Conservation (phyloP, 257 asterid genomes). For the Rhazya stricta region DNA sequence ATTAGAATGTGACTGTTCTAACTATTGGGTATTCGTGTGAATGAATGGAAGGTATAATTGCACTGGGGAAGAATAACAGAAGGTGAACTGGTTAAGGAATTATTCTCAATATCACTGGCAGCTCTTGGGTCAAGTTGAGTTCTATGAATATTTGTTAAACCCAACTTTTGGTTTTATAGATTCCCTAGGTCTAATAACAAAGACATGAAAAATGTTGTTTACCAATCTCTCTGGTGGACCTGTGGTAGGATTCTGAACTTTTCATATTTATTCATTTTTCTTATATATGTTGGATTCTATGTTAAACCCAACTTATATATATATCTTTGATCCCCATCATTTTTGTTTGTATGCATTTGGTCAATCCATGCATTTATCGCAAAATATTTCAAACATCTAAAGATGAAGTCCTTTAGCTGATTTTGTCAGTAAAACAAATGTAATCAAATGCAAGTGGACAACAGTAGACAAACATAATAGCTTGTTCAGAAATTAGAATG, state of each 20-base stretch:
- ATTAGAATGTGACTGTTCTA: background rate
- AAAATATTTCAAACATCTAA: background rate
- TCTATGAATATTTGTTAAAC: background rate
- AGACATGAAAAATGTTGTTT: background rate
- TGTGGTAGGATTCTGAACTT: background rate
- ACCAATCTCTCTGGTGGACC: background rate
- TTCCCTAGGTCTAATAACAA: background rate
- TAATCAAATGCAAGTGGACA: background rate
- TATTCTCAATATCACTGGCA: background rate
- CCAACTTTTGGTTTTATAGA: background rate
- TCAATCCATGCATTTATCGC: background rate
- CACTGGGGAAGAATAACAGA: no score
- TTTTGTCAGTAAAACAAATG: background rate
- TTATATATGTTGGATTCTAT: no score
- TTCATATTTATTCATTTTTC: background rate
- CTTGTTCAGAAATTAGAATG: background rate
- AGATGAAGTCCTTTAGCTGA: background rate
- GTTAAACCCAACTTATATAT: no score
- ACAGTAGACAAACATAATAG: background rate
- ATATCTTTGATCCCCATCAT: background rate
- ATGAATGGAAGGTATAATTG: no score
- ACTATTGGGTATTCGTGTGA: no score
- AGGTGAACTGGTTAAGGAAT: background rate
- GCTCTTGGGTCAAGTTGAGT: background rate
- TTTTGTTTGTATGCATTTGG: background rate